Conservation (phyloP, 345 rosid genomes). For the Hevea brasiliensis region DNA sequence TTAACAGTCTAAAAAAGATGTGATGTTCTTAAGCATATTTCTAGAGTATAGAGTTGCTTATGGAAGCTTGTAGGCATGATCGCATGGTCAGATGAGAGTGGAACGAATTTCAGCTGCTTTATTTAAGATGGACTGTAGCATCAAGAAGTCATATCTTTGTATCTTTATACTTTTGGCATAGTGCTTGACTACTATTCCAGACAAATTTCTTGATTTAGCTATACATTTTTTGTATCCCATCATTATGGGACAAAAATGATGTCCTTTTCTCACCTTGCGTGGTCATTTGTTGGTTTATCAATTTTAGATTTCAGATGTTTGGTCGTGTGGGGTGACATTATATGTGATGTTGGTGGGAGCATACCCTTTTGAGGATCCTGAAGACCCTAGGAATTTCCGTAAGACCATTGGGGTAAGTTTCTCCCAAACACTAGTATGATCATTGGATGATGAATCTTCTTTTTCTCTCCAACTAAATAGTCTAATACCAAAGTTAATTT, state of each 20-base stretch:
- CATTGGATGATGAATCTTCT: neutral
- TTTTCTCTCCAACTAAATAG: neutral
- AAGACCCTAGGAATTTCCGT: conserved; percentile 67
- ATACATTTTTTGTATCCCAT: neutral
- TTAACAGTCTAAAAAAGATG: neutral
- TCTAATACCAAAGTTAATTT: neutral
- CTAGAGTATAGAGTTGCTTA: neutral
- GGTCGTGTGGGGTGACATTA: conserved; percentile 80
- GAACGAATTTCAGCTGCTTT: neutral
- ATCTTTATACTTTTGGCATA: neutral
- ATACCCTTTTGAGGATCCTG: conserved; percentile 79
- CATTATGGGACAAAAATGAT: neutral
- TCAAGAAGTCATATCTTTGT: neutral
- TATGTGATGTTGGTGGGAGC: conserved; percentile 80
- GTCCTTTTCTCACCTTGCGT: neutral
- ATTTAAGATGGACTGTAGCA: neutral
- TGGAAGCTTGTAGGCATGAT: neutral
- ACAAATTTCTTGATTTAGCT: neutral
- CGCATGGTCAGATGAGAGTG: neutral
- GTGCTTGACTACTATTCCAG: neutral
- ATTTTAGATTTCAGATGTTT: conserved; percentile 66
- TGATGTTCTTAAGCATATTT: neutral
- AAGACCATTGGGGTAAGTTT: conserved; percentile 63
- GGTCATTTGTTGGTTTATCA: conserved; percentile 15
- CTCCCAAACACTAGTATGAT: neutral